These are phyloP conservation scores for Lepidium aucheri DNA, from an alignment of 345 rosid species.

Conservation along the genomic window DNA sequence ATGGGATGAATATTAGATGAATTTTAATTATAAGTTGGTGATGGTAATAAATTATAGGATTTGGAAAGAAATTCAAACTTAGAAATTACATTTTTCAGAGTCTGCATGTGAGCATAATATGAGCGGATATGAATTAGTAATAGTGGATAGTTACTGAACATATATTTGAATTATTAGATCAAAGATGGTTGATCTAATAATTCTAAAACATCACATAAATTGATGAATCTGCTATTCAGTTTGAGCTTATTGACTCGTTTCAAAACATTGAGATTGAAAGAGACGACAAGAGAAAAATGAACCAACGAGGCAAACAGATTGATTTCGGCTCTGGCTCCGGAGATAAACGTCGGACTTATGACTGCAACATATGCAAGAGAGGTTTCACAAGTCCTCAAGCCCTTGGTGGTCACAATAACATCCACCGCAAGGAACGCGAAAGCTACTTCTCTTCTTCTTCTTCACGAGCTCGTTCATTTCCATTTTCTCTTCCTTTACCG, in stretches of 20 bases:
- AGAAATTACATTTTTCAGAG: constrained; percentile 4
- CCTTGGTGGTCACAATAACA: constrained; percentile 86
- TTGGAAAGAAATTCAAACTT: neutral
- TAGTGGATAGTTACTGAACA: too few relatives aligned
- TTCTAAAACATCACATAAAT: too few relatives aligned
- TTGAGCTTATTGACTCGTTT: neutral
- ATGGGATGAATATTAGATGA: constrained; percentile 7
- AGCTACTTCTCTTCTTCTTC: neutral
- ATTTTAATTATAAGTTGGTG: constrained; percentile 10
- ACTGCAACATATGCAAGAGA: constrained; percentile 67
- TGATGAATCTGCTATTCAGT: too few relatives aligned
- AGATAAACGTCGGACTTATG: constrained; percentile 39
- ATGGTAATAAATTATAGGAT: constrained; percentile 3
- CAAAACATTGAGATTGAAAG: constrained; percentile 9
- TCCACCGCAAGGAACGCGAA: constrained; percentile 51
- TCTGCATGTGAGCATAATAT: constrained; percentile 12
- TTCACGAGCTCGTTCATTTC: neutral
- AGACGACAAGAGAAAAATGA: constrained; percentile 2
- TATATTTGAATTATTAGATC: too few relatives aligned
- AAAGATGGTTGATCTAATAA: too few relatives aligned
- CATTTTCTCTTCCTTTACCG: neutral
- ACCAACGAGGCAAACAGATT: constrained; percentile 1
- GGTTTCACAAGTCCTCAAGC: constrained; percentile 93
- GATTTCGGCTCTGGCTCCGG: neutral
- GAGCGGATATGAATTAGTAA: neutral